phyloP scores from a whole-genome alignment of 2,329 filamentous ascomycete species.

The Colletotrichum sp. region DNA sequence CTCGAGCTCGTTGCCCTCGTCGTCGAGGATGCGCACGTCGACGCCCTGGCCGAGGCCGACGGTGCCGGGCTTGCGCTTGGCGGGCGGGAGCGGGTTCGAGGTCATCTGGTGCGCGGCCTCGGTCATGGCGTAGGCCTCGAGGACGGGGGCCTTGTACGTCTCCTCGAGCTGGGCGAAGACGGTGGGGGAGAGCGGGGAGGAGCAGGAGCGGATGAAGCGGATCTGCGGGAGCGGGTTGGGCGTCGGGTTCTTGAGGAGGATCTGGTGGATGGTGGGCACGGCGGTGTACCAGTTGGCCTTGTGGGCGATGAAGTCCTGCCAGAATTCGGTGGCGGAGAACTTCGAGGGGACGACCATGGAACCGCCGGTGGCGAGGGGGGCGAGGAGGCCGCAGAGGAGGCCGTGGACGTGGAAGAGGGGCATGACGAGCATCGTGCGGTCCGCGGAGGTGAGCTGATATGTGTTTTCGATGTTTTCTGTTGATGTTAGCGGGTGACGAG shows the following conservation, averaged over 20 bases:
- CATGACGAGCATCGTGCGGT: conserved; percentile 89
- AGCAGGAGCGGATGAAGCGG: conserved; percentile 88
- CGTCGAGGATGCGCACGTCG: conserved; percentile 78
- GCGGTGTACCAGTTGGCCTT: conserved; percentile 91
- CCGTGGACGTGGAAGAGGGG: conserved; percentile 91
- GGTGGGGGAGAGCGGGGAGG: conserved; percentile 81
- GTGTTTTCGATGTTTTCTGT: conserved; percentile 78
- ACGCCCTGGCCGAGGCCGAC: conserved; percentile 86
- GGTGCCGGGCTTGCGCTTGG: conserved; percentile 78
- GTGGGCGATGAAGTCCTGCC: conserved; percentile 75
- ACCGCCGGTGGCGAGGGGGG: conserved; percentile 76
- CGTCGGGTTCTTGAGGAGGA: conserved; percentile 75
- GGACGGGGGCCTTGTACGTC: conserved; percentile 77
- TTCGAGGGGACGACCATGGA: conserved; percentile 79
- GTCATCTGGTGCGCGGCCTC: conserved; percentile 89
- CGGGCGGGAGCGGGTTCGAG: conserved; percentile 73
- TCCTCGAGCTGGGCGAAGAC: conserved; percentile 81
- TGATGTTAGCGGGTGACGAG: not conserved
- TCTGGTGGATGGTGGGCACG: conserved; percentile 92
- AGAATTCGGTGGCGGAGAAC: conserved; percentile 86
- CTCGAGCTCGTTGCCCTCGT: conserved; percentile 69
- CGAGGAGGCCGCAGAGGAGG: conserved; percentile 82
- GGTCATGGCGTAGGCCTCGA: conserved; percentile 93
- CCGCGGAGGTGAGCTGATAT: conserved; percentile 71
- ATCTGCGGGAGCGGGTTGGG: conserved; percentile 74